Percentiles rank a stretch among this genome's conserved stretches.
These are phyloP conservation scores for Parsonsia alboflavescens DNA, from an alignment of 257 asterid species.

Conservation along the genomic window DNA sequence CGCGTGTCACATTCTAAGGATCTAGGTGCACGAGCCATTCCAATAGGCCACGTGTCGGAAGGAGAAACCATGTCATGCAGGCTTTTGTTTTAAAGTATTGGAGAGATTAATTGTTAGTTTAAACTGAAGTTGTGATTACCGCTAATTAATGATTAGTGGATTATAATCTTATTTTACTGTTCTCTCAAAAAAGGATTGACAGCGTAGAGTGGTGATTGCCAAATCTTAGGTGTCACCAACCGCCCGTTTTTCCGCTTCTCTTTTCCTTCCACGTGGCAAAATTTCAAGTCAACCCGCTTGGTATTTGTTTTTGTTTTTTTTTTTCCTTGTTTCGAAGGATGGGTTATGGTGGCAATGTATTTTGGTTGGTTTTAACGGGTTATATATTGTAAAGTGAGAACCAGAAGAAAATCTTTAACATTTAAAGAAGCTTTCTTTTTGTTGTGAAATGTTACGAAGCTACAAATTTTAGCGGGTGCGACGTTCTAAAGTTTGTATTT, in stretches of 20 bases:
- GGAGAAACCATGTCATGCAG: conserved; percentile 19
- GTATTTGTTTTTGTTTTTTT: conserved; percentile 11
- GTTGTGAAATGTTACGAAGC: background rate
- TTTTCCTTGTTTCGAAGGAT: background rate
- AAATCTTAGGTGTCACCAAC: conserved; percentile 39
- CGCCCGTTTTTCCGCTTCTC: conserved; percentile 14
- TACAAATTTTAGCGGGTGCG: background rate
- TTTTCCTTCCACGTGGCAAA: conserved; percentile 46
- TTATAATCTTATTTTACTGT: conserved; percentile 38
- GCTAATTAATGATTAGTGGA: conserved; percentile 28
- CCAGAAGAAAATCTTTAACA: background rate
- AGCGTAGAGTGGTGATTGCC: conserved; percentile 8
- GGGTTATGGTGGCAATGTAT: background rate
- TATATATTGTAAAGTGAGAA: conserved; percentile 17
- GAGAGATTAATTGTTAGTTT: background rate
- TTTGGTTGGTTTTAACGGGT: background rate
- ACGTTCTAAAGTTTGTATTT: background rate
- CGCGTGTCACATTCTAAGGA: conserved; percentile 23
- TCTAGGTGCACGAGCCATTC: conserved; percentile 18
- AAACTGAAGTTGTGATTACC: conserved; percentile 16
- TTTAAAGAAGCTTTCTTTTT: background rate
- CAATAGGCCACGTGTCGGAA: conserved; percentile 27
- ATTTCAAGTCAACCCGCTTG: conserved; percentile 9
- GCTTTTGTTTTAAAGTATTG: background rate
- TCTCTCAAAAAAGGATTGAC: conserved; percentile 11